A percentile compares a stretch with the other conserved stretches of the same genome.
phyloP scores from a whole-genome alignment of 768 basidiomycete species.

The Mycena maculata region DNA sequence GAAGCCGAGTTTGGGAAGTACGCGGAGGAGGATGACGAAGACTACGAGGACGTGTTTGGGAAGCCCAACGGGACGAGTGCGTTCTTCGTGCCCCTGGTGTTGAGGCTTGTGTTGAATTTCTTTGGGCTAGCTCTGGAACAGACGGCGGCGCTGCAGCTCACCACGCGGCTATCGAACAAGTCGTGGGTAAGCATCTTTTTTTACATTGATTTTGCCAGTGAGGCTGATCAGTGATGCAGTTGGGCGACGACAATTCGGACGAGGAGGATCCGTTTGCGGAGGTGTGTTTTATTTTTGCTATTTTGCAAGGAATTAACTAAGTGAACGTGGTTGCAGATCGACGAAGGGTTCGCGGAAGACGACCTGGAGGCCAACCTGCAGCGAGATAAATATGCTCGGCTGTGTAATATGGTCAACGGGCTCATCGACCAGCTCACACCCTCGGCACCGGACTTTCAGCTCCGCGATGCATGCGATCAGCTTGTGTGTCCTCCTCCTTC shows the following conservation, averaged over 20 bases:
- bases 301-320: background rate
- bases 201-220: background rate
- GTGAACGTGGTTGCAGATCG: slow-evolving; percentile 65
- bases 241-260: slow-evolving; percentile 85
- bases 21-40: slow-evolving; percentile 87
- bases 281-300: slow-evolving; percentile 53
- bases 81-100: slow-evolving; percentile 40
- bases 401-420: slow-evolving; percentile 84
- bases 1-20: slow-evolving; percentile 85
- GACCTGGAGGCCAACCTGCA: slow-evolving; percentile 93
- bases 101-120: slow-evolving; percentile 4
- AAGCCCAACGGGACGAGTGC: slow-evolving; percentile 75
- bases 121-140: slow-evolving; percentile 62
- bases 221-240: slow-evolving; percentile 49
- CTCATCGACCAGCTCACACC: slow-evolving; percentile 90
- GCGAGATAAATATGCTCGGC: slow-evolving; percentile 91
- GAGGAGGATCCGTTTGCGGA: slow-evolving; percentile 98
- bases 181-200: slow-evolving; percentile 74
- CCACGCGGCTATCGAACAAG: slow-evolving; percentile 86
- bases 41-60: slow-evolving; percentile 96
- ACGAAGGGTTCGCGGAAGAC: slow-evolving; percentile 92
- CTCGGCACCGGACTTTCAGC: slow-evolving; percentile 82
- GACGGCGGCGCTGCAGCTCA: slow-evolving; percentile 83
- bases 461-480: slow-evolving; percentile 89
- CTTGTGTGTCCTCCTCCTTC: slow-evolving; percentile 68